Conservation (phyloP, 257 asterid genomes). For the Orobanche coerulescens region DNA sequence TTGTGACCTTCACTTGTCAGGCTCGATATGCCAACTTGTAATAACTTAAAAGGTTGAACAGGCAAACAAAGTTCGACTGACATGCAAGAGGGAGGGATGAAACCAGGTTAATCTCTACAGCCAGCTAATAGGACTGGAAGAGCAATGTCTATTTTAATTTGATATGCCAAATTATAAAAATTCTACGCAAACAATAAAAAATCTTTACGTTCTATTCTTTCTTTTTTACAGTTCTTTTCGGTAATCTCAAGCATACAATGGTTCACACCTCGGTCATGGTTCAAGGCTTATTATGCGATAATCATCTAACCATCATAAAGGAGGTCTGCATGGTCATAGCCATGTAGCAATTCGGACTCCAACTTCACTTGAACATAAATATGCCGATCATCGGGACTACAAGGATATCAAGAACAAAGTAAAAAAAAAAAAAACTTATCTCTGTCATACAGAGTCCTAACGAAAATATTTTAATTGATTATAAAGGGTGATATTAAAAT, state of each 20-base stretch:
- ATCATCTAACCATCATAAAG: neutral
- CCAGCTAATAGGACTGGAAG: neutral
- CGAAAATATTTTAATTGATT: neutral
- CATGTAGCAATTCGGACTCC: neutral
- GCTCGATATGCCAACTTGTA: neutral
- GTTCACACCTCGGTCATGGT: neutral
- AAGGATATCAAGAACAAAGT: neutral
- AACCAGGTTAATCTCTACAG: neutral
- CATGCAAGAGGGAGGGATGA: neutral
- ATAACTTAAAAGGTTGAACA: neutral
- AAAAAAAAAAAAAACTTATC: neutral
- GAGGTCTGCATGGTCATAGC: neutral
- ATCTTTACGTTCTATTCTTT: neutral
- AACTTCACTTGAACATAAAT: neutral
- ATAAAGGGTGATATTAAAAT: conserved; percentile 1
- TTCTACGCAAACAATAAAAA: neutral
- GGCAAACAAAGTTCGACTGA: conserved; percentile 14
- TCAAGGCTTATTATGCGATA: neutral
- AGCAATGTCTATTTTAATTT: neutral
- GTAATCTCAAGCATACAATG: neutral
- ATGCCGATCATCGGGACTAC: conserved; percentile 1
- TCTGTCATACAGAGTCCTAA: neutral
- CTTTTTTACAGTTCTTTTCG: neutral
- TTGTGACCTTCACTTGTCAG: neutral
- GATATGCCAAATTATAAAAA: conserved; percentile 1